Evolutionary conservation across 2,329 filamentous ascomycete genomes (phyloP), one percentile per base, ranked within the genome.

Genomic region (Incumbomyces delicatus): DNA sequence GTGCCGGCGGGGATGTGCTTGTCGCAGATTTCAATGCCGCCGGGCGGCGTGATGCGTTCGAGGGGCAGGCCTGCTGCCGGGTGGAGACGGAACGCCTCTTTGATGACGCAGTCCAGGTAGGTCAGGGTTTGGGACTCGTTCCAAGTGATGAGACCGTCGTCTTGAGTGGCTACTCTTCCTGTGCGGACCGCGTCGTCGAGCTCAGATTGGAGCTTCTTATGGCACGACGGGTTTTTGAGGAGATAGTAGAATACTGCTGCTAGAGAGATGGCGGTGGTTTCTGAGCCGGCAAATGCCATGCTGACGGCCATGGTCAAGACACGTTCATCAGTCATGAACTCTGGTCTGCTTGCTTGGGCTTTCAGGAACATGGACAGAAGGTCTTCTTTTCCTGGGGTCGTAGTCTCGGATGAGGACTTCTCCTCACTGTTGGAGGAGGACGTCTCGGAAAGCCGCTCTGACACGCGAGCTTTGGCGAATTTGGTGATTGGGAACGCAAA

Each of bases 251-350:
- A 87, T 0, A 87, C 75, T 7, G 80, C 74, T 7, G 77, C 76
- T 0, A 89, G 71, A 4, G 76, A 78, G 58, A 89, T 89, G 33
- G 83, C 85, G 0, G 85, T 90, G 0, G 85, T 90, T 63, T 92
- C 86, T 2, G 78, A 83, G 2, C 85, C 85, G 0, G 86, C 86
- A 84, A 76, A 51, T 13, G 51, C 50, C 53, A 56, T 56, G 12
- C 48, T 52, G 13, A 55, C 48, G 2, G 53, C 52, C 55, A 56
- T 56, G 33, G 55, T 55, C 12, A 64, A 47, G 16, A 64, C 63
- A 1, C 57, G 58, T 17, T 53, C 30, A 38, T 56, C 53, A 3
- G 57, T 54, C 17, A 64, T 58, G 27, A 65, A 57, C 34, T 63
- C 61, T 1, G 53, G 55, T 22, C 52, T 50, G 18, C 54, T 48